Percentiles rank a stretch among this genome's conserved stretches.
Conservation (phyloP, 768 basidiomycete genomes). For the Mycena indigotica region DNA sequence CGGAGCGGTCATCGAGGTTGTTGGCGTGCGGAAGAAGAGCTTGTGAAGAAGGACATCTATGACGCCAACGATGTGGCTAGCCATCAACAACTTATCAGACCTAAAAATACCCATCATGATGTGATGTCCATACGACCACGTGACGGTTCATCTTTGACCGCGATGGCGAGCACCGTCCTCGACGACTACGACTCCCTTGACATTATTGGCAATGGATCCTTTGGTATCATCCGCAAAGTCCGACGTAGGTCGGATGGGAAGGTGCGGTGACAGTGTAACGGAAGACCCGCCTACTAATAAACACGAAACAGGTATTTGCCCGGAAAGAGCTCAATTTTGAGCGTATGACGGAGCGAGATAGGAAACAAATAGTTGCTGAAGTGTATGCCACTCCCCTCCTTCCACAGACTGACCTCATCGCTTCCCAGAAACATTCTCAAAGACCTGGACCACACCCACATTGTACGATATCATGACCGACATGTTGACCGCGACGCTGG, state of each 20-base stretch:
- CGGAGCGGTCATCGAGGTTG: not conserved
- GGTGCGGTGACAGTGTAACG: conserved; percentile 60
- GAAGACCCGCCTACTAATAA: not conserved
- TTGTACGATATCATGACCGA: conserved; percentile 93
- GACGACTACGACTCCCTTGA: conserved; percentile 87
- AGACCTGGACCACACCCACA: conserved; percentile 92
- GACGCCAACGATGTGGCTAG: not conserved
- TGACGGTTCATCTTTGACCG: conserved; percentile 1
- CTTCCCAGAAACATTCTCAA: conserved; percentile 86
- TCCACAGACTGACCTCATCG: conserved; percentile 3
- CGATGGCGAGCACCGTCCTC: conserved; percentile 49
- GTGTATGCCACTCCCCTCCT: conserved; percentile 63
- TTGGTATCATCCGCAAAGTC: conserved; percentile 97
- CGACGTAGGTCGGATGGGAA: conserved; percentile 78
- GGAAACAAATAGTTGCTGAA: conserved; percentile 96
- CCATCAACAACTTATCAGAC: not conserved
- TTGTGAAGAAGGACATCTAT: not conserved
- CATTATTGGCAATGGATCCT: conserved; percentile 94
- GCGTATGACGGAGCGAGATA: conserved; percentile 92
- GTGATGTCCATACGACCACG: not conserved
- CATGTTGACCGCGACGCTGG: conserved; percentile 88
- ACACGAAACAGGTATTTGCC: conserved; percentile 73
- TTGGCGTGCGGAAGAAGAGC: not conserved
- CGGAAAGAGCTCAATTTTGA: conserved; percentile 98
- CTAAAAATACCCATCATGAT: not conserved